A percentile compares a stretch with the other conserved stretches of the same genome.
These are phyloP conservation scores for Epipyxis sp. DNA, from an alignment of 108 stramenopile species.

Conservation along the genomic window DNA sequence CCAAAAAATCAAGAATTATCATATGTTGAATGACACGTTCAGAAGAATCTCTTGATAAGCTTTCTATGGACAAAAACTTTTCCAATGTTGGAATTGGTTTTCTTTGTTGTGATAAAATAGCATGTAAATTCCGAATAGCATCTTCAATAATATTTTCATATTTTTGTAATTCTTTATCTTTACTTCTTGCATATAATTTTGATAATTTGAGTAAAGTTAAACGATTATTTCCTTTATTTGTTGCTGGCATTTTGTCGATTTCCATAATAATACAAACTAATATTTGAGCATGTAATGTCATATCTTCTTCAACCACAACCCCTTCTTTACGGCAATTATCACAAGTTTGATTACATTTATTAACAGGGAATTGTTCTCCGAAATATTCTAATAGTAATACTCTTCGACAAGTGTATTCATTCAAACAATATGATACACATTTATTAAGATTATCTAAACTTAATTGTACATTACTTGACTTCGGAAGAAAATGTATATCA, in stretches of 20 bases:
- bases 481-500: too few relatives aligned
- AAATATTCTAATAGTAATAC: conserved; percentile 49
- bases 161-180: conserved; percentile 5
- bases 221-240: neutral
- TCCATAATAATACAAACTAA: neutral
- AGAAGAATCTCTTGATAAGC: neutral
- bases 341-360: conserved; percentile 42
- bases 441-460: conserved; percentile 40
- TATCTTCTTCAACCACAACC: neutral
- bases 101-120: neutral
- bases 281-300: neutral
- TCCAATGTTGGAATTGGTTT: neutral
- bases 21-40: neutral
- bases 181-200: neutral
- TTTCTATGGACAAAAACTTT: neutral
- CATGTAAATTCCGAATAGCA: neutral
- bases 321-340: conserved; percentile 42
- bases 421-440: conserved; percentile 47
- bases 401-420: conserved; percentile 50
- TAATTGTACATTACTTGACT: conserved; percentile 2
- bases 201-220: neutral
- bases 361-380: conserved; percentile 44
- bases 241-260: neutral
- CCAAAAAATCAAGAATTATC: neutral
- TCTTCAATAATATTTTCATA: conserved; percentile 16